phyloP scores from a whole-genome alignment of 441 rosid genomes.

The Euphorbia schlechtendalii region DNA sequence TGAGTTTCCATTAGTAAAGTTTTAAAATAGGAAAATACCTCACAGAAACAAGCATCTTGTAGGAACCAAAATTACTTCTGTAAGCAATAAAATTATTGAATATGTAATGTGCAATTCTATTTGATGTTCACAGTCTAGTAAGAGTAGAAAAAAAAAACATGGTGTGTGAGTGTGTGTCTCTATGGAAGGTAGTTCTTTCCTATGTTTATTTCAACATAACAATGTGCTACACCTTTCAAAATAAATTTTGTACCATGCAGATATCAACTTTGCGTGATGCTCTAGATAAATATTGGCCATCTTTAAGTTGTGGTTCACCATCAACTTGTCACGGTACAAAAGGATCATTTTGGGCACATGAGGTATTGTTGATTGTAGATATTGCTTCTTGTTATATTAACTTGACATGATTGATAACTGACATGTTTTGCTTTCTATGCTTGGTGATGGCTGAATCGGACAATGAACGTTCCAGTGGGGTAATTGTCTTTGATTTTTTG shows the following conservation, averaged over 20 bases:
- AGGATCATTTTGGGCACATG: constrained; percentile 94
- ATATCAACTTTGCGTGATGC: constrained; percentile 53
- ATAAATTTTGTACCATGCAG: constrained; percentile 32
- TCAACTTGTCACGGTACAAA: constrained; percentile 65
- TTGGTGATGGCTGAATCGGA: constrained; percentile 29
- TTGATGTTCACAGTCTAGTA: not conserved
- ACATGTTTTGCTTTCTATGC: constrained; percentile 27
- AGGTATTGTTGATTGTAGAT: constrained; percentile 37
- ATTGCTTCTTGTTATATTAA: constrained; percentile 9
- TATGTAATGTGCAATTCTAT: not conserved
- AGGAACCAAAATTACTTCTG: not conserved
- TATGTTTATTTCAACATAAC: not conserved
- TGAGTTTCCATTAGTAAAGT: too few relatives aligned
- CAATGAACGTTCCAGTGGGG: constrained; percentile 70
- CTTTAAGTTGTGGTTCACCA: constrained; percentile 61
- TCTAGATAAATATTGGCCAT: constrained; percentile 79
- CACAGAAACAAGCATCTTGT: not conserved
- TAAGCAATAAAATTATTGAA: not conserved
- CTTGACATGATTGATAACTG: constrained; percentile 25
- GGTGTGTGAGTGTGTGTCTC: not conserved
- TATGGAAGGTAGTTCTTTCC: not conserved
- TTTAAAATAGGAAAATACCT: not conserved
- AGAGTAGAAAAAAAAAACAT: not conserved
- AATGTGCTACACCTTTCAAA: not conserved
- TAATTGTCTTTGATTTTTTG: constrained; percentile 36